Percentiles rank a stretch among this genome's conserved stretches.
Evolutionary conservation across 2,329 filamentous ascomycete genomes (phyloP).

Genomic region (Talaromyces sp.): DNA sequence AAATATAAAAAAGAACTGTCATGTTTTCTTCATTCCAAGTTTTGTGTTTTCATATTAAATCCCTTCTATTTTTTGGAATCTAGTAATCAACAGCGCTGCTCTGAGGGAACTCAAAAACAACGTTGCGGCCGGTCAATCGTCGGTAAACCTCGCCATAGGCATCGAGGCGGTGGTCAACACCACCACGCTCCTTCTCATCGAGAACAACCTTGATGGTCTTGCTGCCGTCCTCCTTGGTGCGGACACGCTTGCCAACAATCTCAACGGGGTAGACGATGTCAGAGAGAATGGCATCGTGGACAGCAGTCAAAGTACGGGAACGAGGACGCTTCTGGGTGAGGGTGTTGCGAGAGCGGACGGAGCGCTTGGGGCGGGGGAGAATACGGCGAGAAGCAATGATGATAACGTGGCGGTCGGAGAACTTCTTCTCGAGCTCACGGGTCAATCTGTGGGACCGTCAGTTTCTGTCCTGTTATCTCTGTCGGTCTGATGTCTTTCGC

Average conservation of each 20-base stretch:
- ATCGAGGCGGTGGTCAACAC: conserved; percentile 98
- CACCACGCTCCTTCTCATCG: conserved; percentile 99
- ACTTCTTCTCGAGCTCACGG: conserved; percentile 99
- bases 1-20: conserved; percentile 24
- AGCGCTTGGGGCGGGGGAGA: conserved; percentile 96
- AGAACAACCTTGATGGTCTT: conserved; percentile 99
- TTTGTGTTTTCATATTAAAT: conserved; percentile 12
- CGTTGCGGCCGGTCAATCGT: conserved; percentile 90
- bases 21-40: conserved; percentile 8
- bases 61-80: conserved; percentile 32
- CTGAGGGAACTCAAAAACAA: conserved; percentile 98
- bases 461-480: not conserved
- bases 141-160: conserved; percentile 99
- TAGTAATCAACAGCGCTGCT: conserved; percentile 76
- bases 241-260: conserved; percentile 98
- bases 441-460: conserved; percentile 66
- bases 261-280: conserved; percentile 99
- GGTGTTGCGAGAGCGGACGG: conserved; percentile 89
- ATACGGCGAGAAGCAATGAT: conserved; percentile 99
- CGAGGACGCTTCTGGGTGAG: conserved; percentile 99
- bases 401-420: conserved; percentile 99
- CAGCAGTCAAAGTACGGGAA: conserved; percentile 94
- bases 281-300: conserved; percentile 96
- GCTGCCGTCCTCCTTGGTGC: conserved; percentile 98
- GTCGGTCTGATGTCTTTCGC: not conserved